Conservation (phyloP, 441 rosid species). For the Erodium texanum region DNA sequence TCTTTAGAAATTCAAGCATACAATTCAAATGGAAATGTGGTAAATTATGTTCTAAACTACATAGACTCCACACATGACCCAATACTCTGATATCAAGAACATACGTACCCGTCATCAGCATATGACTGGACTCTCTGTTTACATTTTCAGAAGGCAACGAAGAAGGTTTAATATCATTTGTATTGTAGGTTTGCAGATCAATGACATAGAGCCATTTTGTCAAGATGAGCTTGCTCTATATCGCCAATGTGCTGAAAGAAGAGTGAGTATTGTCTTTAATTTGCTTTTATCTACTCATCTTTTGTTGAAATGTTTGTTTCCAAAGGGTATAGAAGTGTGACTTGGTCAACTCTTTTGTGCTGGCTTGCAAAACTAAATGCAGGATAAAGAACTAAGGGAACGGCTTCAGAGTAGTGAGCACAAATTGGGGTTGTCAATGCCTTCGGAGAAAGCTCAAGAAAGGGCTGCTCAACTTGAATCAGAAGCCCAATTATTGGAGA, state of each 20-base stretch:
- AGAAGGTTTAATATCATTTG: constrained; percentile 6
- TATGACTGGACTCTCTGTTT: neutral
- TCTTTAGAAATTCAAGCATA: too few relatives aligned
- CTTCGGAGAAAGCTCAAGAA: constrained; percentile 60
- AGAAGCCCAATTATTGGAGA: constrained; percentile 69
- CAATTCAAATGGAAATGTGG: neutral
- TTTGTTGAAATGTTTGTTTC: constrained; percentile 12
- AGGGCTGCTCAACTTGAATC: constrained; percentile 68
- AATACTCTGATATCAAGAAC: neutral
- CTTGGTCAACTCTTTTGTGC: constrained; percentile 13
- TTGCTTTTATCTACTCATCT: neutral
- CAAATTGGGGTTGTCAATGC: constrained; percentile 86
- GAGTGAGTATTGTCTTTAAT: constrained; percentile 36
- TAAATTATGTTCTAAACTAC: neutral
- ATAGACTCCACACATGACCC: neutral
- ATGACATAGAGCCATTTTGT: constrained; percentile 87
- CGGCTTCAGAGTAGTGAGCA: constrained; percentile 78
- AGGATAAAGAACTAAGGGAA: constrained; percentile 81
- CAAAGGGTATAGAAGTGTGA: neutral
- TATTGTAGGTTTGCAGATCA: constrained; percentile 67
- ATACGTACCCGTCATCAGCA: neutral
- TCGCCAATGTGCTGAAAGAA: constrained; percentile 65
- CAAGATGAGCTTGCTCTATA: constrained; percentile 85
- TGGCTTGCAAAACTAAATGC: constrained; percentile 19
- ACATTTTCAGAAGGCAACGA: neutral